phyloP scores from a whole-genome alignment of 2,329 filamentous ascomycete genomes.

The Aspergillus eucalypticola region DNA sequence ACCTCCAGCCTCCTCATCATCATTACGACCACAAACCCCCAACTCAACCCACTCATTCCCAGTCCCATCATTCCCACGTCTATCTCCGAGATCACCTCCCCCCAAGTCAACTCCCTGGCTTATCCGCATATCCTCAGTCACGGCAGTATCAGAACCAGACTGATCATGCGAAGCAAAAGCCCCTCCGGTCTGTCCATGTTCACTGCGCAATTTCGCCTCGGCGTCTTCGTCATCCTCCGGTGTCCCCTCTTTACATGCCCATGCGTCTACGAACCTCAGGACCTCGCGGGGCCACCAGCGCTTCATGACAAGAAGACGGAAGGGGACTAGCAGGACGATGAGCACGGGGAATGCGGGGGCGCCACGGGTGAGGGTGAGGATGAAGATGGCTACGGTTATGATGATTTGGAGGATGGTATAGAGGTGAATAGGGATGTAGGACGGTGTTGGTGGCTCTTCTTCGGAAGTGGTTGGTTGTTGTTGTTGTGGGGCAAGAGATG shows the following conservation, averaged over 20 bases:
- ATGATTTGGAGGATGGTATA: slow-evolving; percentile 62
- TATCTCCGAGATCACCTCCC: not conserved
- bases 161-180: not conserved
- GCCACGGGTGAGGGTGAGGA: slow-evolving; percentile 62
- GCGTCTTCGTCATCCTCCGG: slow-evolving; percentile 52
- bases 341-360: slow-evolving; percentile 65
- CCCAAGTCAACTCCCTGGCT: not conserved
- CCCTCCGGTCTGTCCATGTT: not conserved
- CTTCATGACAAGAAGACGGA: slow-evolving; percentile 63
- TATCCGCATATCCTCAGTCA: not conserved
- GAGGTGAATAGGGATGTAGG: slow-evolving; percentile 58
- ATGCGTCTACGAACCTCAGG: slow-evolving; percentile 53
- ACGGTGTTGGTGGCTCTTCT: slow-evolving; percentile 24
- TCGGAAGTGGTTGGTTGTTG: not conserved
- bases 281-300: slow-evolving; percentile 61
- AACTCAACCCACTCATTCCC: slow-evolving; percentile 4
- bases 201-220: slow-evolving; percentile 1
- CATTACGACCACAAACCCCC: not conserved
- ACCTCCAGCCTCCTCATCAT: slow-evolving; percentile 3
- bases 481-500: slow-evolving; percentile 21
- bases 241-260: slow-evolving; percentile 54
- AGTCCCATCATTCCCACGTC: not conserved
- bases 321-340: slow-evolving; percentile 64
- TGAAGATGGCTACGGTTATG: slow-evolving; percentile 62
- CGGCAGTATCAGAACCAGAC: not conserved